Base-by-base conservation (phyloP, 331 rosid genomes). In the Quercus phellos region DNA sequence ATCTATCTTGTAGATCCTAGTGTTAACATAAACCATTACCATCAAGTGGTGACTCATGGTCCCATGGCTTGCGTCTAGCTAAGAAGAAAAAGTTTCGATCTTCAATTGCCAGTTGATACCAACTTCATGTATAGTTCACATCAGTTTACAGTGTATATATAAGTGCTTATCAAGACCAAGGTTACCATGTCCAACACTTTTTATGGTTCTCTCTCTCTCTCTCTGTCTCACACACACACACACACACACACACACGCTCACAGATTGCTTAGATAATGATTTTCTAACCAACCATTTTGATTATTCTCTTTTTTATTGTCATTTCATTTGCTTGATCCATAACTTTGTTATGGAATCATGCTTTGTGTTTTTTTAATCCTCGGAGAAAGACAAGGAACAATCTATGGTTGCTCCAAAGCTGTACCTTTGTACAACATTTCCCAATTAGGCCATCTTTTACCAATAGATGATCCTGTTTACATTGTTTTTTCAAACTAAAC, bases 231-330 rank as follows among this genome's bases (percentile, higher is more conserved):
- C 24, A 22, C 24, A 22, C 24, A 22, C 24, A 22, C 24, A 22
- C 26, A 24, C 26, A 24, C 10, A 1, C 46, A 46, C 63, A 53
- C 73, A n/a, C 51, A 27, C 16, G 4, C 56, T 10, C 7, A 43
- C 55, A 61, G 72, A 35, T 29, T 78, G 81, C 83, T 80, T 83
- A 76, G 70, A 56, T 61, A 74, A 83, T 86, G 76, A 82, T 82
- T 77, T 75, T 56, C 77, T 51, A 60, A 43, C 69, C 42, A 70
- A 70, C 69, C 42, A 19, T 76, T 73, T 67, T 35, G n/a, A 34
- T 85, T 38, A 8, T 8, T 38, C 11, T 38, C 46, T 38, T 11
- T 8, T 38, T 38, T 38, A 38, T 38, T 38, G 46, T 38, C 46
- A 38, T 38, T 38, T 38, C 46, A 38, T 38, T 38, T 38, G 46